phyloP scores from a whole-genome alignment of 1,284 basidiomycete species.

The Austroboletus novae-zelandiae region DNA sequence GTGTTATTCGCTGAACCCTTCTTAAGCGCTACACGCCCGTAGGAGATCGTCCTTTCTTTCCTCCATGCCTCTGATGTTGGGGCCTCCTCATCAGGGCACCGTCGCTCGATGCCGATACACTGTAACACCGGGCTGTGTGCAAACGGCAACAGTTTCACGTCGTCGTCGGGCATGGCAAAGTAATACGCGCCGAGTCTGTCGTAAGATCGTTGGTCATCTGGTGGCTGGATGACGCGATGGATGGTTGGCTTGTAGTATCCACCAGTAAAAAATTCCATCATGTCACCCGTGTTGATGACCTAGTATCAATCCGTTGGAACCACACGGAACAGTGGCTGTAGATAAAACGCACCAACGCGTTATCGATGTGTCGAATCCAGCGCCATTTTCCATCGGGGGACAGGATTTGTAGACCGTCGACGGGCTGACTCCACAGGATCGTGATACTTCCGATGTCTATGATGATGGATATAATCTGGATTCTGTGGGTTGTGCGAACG shows the following conservation, averaged over 20 bases:
- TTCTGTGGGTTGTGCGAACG: too few species aligned
- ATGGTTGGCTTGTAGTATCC: slow-evolving; percentile 46
- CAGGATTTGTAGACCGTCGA: slow-evolving; percentile 55
- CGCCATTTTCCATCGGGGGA: slow-evolving; percentile 50
- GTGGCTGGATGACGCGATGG: slow-evolving; percentile 44
- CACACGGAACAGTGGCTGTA: background rate
- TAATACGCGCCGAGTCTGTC: slow-evolving; percentile 44
- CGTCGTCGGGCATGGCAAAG: slow-evolving; percentile 36
- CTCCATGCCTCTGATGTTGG: slow-evolving; percentile 30
- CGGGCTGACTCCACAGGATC: slow-evolving; percentile 59
- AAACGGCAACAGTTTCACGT: slow-evolving; percentile 30
- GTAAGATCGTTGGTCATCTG: slow-evolving; percentile 36
- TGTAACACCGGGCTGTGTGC: slow-evolving; percentile 29
- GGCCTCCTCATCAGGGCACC: slow-evolving; percentile 31
- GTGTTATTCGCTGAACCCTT: slow-evolving; percentile 30
- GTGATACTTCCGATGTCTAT: slow-evolving; percentile 53
- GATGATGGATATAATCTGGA: background rate
- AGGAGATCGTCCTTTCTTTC: slow-evolving; percentile 35
- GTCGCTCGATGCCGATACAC: slow-evolving; percentile 29
- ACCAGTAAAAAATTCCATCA: slow-evolving; percentile 52
- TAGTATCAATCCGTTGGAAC: background rate
- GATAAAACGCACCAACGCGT: slow-evolving; percentile 20
- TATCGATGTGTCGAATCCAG: slow-evolving; percentile 56
- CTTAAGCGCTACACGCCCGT: slow-evolving; percentile 35
- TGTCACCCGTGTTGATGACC: slow-evolving; percentile 57